Conservation (phyloP, 2,329 filamentous ascomycete species). For the Lachnellula occidentalis region DNA sequence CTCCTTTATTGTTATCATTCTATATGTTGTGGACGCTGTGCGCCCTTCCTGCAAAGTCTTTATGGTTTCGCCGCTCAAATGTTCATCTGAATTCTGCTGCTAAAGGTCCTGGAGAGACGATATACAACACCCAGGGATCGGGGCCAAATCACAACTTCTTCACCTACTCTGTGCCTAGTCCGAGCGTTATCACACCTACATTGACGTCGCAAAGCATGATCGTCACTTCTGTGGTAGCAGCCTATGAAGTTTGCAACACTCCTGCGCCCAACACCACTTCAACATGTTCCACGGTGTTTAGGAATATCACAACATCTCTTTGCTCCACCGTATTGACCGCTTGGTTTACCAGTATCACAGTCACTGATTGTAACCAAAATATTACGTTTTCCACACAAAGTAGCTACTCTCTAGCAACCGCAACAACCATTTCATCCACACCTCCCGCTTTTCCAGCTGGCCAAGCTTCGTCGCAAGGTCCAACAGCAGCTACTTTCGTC, state of each 20-base stretch:
- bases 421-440: neutral
- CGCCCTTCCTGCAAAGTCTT: conserved; percentile 2
- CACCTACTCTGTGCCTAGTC: neutral
- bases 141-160: neutral
- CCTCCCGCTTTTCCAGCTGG: neutral
- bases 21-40: conserved; percentile 7
- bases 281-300: conserved; percentile 16
- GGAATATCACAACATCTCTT: conserved; percentile 12
- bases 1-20: neutral
- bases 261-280: conserved; percentile 12
- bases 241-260: conserved; percentile 20
- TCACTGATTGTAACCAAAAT: conserved; percentile 23
- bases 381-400: conserved; percentile 25
- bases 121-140: neutral
- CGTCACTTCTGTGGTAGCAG: conserved; percentile 16
- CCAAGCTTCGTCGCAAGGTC: neutral
- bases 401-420: conserved; percentile 17
- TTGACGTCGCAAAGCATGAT: conserved; percentile 15
- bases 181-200: conserved; percentile 1
- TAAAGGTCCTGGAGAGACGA: neutral
- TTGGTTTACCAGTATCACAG: conserved; percentile 20
- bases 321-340: conserved; percentile 23
- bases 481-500: conserved; percentile 13
- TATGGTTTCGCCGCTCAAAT: conserved; percentile 9
- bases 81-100: neutral